Conservation (phyloP, 768 basidiomycete genomes). For the Tylopilus felleus region DNA sequence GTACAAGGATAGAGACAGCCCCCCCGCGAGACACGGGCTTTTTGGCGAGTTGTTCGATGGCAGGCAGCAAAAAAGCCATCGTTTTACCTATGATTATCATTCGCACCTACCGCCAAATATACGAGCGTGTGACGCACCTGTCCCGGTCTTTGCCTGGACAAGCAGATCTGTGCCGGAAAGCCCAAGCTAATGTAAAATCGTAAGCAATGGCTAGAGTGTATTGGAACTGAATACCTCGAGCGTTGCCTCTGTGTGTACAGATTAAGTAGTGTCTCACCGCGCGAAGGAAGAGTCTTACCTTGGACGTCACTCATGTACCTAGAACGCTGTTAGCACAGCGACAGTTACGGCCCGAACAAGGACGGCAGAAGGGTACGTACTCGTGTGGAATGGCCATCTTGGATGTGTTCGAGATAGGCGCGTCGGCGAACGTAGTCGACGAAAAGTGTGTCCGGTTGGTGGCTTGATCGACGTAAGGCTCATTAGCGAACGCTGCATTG, state of each 20-base stretch:
- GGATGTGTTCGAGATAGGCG: conserved; percentile 37
- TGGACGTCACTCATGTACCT: conserved; percentile 49
- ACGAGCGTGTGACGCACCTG: conserved; percentile 40
- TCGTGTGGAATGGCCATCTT: conserved; percentile 44
- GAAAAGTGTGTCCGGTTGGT: conserved; percentile 30
- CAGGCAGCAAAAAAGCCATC: conserved; percentile 72
- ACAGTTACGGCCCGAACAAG: conserved; percentile 3
- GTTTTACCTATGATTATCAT: conserved; percentile 50
- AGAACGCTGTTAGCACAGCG: conserved; percentile 17
- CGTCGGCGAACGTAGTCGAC: conserved; percentile 26
- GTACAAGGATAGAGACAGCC: conserved; percentile 55
- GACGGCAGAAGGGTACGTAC: conserved; percentile 26
- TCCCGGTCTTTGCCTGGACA: conserved; percentile 58
- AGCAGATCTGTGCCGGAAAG: conserved; percentile 44
- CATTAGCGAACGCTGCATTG: not conserved
- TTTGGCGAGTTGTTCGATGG: conserved; percentile 60
- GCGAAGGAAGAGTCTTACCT: conserved; percentile 27
- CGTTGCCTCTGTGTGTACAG: conserved; percentile 35
- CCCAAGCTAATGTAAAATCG: conserved; percentile 28
- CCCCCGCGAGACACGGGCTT: conserved; percentile 31
- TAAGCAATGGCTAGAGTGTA: not conserved
- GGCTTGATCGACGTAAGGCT: conserved; percentile 11
- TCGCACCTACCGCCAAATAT: not conserved
- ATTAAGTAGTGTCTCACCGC: not conserved
- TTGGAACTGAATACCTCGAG: conserved; percentile 29